A percentile compares a stretch with the other conserved stretches of the same genome.
phyloP scores from a whole-genome alignment of 192 early-diverging fungal species.

The Mortierella hygrophila region DNA sequence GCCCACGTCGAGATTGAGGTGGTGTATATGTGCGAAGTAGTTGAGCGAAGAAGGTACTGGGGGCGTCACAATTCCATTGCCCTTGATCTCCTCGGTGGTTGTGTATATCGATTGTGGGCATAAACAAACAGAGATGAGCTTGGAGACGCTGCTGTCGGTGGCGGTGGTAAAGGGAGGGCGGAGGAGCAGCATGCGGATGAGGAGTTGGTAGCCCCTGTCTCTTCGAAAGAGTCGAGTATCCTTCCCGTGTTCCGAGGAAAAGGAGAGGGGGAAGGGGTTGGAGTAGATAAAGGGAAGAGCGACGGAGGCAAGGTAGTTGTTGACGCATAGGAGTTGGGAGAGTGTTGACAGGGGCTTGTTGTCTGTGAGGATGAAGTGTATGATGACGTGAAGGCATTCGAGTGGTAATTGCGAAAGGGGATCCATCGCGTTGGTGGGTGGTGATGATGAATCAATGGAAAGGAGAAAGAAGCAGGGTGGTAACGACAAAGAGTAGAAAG shows the following conservation, averaged over 20 bases:
- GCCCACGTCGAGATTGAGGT: background rate
- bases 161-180: background rate
- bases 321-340: background rate
- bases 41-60: background rate
- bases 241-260: background rate
- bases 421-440: background rate
- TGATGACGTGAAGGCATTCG: background rate
- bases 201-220: background rate
- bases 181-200: background rate
- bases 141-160: background rate
- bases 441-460: background rate
- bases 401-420: background rate
- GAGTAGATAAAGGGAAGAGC: background rate
- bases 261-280: background rate
- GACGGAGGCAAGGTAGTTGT: background rate
- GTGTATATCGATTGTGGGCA: background rate
- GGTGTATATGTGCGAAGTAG: background rate
- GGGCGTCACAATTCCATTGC: too few relatives aligned
- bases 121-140: background rate
- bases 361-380: background rate
- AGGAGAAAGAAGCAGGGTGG: too few relatives aligned
- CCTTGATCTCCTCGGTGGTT: background rate
- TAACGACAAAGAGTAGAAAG: background rate
- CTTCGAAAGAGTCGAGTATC: background rate
- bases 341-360: background rate